A percentile compares a stretch with the other conserved stretches of the same genome.
These are phyloP conservation scores for Phytophthora lateralis DNA, from an alignment of 352 stramenopile genomes.

Conservation along the genomic window DNA sequence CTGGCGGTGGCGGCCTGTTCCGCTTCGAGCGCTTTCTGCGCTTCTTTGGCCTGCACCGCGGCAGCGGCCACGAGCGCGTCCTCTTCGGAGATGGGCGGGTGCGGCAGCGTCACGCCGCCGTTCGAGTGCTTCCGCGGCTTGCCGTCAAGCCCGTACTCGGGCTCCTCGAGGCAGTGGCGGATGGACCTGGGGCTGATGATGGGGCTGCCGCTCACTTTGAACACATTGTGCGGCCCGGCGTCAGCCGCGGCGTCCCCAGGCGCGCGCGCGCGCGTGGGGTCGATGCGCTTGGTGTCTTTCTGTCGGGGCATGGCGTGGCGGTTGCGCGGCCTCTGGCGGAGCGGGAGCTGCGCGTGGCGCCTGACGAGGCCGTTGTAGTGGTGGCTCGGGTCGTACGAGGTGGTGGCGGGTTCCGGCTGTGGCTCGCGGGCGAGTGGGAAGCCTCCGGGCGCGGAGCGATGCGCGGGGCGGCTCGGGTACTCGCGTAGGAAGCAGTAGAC, in stretches of 20 bases:
- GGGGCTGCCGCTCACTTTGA: conserved; percentile 59
- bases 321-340: conserved; percentile 7
- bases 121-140: conserved; percentile 42
- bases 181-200: conserved; percentile 78
- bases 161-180: conserved; percentile 64
- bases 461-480: conserved; percentile 19
- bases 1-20: conserved; percentile 45
- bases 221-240: conserved; percentile 54
- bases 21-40: conserved; percentile 41
- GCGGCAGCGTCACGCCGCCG: conserved; percentile 28
- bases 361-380: conserved; percentile 29
- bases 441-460: conserved; percentile 22
- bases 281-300: conserved; percentile 61
- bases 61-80: conserved; percentile 33
- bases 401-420: conserved; percentile 11
- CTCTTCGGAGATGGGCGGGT: conserved; percentile 22
- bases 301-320: conserved; percentile 50
- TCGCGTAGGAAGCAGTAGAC: conserved; percentile 43
- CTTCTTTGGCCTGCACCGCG: conserved; percentile 42
- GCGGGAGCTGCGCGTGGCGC: conserved; percentile 14
- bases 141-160: conserved; percentile 53
- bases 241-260: conserved; percentile 30
- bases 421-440: conserved; percentile 26
- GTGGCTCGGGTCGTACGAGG: conserved; percentile 28
- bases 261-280: conserved; percentile 31